Percentiles rank a stretch among this genome's conserved stretches.
These are phyloP conservation scores for Rugiboletus extremiorientalis DNA, from an alignment of 1,284 basidiomycete species.

Conservation along the genomic window DNA sequence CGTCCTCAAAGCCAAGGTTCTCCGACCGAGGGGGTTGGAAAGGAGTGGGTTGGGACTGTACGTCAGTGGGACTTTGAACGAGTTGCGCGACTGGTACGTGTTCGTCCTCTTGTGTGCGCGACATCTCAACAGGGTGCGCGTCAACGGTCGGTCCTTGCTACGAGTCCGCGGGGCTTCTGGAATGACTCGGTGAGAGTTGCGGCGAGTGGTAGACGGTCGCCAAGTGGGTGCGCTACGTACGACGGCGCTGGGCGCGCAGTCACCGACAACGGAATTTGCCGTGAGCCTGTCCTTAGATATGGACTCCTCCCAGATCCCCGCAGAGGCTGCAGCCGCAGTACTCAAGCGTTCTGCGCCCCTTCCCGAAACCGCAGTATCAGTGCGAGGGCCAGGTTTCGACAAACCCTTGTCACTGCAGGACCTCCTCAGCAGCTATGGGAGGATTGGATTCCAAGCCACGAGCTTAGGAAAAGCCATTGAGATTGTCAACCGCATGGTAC, in stretches of 20 bases:
- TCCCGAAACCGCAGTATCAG: constrained; percentile 69
- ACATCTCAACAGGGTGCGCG: constrained; percentile 2
- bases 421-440: constrained; percentile 80
- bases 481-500: constrained; percentile 88
- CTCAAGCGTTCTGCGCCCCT: constrained; percentile 79
- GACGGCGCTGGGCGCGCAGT: too few relatives aligned
- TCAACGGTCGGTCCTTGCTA: constrained; percentile 12
- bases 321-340: constrained; percentile 67
- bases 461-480: constrained; percentile 88
- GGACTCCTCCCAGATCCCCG: constrained; percentile 45
- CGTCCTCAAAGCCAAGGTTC: neutral
- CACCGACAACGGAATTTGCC: constrained; percentile 28
- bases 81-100: constrained; percentile 6
- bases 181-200: neutral
- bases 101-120: constrained; percentile 2
- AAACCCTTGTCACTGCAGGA: constrained; percentile 64
- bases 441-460: constrained; percentile 95
- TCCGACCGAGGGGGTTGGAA: neutral
- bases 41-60: constrained; percentile 4
- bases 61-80: constrained; percentile 4
- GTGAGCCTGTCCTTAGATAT: constrained; percentile 15
- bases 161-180: constrained; percentile 16
- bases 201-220: neutral
- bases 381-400: constrained; percentile 90
- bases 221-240: neutral